These are phyloP conservation scores for Pulveroboletus sp. DNA, from an alignment of 1,284 basidiomycete species.

Conservation along the genomic window DNA sequence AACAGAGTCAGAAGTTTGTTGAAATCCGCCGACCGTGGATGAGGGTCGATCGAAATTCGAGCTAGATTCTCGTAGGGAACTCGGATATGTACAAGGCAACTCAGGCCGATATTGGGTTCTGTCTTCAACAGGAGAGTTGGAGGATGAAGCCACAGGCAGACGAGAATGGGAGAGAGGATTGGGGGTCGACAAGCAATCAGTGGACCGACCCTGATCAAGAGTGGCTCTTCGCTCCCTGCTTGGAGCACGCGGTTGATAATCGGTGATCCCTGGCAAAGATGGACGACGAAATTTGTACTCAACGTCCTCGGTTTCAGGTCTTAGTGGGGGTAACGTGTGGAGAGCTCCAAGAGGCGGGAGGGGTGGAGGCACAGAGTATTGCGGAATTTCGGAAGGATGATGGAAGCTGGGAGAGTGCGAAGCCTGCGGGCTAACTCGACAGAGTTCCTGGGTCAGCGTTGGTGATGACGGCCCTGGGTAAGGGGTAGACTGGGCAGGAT, in stretches of 20 bases:
- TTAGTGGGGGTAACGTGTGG: slow-evolving; percentile 34
- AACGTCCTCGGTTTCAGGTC: slow-evolving; percentile 26
- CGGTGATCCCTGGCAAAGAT: slow-evolving; percentile 27
- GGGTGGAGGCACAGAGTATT: slow-evolving; percentile 32
- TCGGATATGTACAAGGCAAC: slow-evolving; percentile 20
- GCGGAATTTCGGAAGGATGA: slow-evolving; percentile 29
- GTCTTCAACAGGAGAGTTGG: slow-evolving; percentile 13
- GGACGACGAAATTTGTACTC: slow-evolving; percentile 38
- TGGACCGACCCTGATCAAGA: slow-evolving; percentile 19
- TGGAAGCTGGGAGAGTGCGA: slow-evolving; percentile 26
- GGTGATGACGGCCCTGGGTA: slow-evolving; percentile 33
- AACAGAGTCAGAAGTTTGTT: slow-evolving; percentile 1
- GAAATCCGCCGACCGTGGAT: slow-evolving; percentile 22
- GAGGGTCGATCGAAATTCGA: slow-evolving; percentile 22
- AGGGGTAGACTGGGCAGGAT: slow-evolving; percentile 30
- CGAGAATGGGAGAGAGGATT: slow-evolving; percentile 4
- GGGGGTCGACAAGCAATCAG: slow-evolving; percentile 14
- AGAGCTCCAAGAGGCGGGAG: slow-evolving; percentile 24
- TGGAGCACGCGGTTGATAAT: slow-evolving; percentile 6
- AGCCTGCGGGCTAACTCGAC: slow-evolving; percentile 23
- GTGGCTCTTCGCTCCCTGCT: slow-evolving; percentile 19
- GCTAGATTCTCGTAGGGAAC: slow-evolving; percentile 22
- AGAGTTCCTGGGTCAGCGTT: slow-evolving; percentile 29
- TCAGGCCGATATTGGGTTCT: slow-evolving; percentile 22
- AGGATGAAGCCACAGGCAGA: not conserved